A percentile compares a stretch with the other conserved stretches of the same genome.
Conservation (phyloP, 2,329 filamentous ascomycete genomes). For the Colletotrichum ledebouriae region DNA sequence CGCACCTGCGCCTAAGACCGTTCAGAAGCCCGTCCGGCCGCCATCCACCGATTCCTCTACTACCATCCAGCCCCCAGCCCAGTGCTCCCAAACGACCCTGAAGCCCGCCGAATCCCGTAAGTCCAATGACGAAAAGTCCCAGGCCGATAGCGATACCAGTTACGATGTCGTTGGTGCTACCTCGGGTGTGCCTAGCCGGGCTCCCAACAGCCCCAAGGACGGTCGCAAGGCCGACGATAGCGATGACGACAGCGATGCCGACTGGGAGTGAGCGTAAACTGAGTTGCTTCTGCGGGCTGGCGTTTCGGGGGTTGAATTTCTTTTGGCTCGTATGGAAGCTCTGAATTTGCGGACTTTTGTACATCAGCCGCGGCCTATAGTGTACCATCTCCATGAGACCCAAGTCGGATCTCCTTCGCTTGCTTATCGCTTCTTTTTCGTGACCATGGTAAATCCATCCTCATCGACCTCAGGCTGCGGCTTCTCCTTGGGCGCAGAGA, state of each 20-base stretch:
- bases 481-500: conserved; percentile 71
- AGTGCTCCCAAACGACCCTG: conserved; percentile 51
- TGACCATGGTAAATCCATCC: conserved; percentile 84
- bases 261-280: conserved; percentile 74
- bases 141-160: conserved; percentile 93
- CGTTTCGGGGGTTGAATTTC: conserved; percentile 43
- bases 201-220: conserved; percentile 76
- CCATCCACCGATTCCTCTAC: conserved; percentile 69
- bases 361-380: conserved; percentile 72
- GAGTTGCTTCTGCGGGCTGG: conserved; percentile 32
- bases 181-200: conserved; percentile 82
- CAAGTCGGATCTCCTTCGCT: conserved; percentile 21
- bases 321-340: conserved; percentile 36
- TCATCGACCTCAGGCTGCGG: conserved; percentile 80
- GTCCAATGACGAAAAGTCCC: conserved; percentile 90
- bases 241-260: conserved; percentile 79
- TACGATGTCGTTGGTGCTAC: conserved; percentile 91
- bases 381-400: conserved; percentile 29
- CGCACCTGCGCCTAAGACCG: conserved; percentile 50
- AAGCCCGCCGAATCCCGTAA: conserved; percentile 77
- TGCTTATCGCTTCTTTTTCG: conserved; percentile 73
- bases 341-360: conserved; percentile 81
- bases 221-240: conserved; percentile 68
- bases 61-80: conserved; percentile 68
- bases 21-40: conserved; percentile 51